Evolutionary conservation across 148 eudicot species (phyloP).

Genomic region (Rhododendron simsii): DNA sequence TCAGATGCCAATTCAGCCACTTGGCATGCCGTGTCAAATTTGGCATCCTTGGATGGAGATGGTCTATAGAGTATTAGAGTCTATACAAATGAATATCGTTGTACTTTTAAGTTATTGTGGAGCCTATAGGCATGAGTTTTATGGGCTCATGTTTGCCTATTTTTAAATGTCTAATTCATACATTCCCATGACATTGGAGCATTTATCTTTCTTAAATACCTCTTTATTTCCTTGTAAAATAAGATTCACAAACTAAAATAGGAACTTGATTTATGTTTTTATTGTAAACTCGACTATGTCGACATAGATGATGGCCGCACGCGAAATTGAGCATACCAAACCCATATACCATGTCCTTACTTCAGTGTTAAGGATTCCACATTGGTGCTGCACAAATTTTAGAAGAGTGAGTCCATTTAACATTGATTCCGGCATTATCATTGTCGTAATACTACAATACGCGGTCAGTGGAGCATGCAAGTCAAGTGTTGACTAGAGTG

Average conservation of each 20-base stretch:
- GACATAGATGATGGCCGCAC: background rate
- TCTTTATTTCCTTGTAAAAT: background rate
- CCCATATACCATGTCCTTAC: background rate
- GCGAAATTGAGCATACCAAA: background rate
- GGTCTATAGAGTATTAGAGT: background rate
- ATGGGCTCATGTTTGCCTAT: background rate
- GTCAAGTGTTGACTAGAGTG: background rate
- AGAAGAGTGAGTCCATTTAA: background rate
- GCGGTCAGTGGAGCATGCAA: background rate
- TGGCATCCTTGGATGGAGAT: background rate
- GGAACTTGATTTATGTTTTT: background rate
- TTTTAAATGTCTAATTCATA: background rate
- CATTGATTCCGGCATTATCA: background rate
- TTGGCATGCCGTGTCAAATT: background rate
- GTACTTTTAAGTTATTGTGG: background rate
- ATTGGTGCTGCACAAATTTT: background rate
- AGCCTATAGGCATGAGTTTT: background rate
- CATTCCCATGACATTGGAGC: background rate
- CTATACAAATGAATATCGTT: background rate
- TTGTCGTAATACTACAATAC: background rate
- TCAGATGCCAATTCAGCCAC: background rate
- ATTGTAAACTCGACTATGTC: background rate
- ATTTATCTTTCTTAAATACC: background rate
- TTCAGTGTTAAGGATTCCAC: background rate
- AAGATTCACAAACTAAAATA: background rate